Conservation (phyloP, 2,329 filamentous ascomycete genomes). For the Clonostachys chloroleuca region DNA sequence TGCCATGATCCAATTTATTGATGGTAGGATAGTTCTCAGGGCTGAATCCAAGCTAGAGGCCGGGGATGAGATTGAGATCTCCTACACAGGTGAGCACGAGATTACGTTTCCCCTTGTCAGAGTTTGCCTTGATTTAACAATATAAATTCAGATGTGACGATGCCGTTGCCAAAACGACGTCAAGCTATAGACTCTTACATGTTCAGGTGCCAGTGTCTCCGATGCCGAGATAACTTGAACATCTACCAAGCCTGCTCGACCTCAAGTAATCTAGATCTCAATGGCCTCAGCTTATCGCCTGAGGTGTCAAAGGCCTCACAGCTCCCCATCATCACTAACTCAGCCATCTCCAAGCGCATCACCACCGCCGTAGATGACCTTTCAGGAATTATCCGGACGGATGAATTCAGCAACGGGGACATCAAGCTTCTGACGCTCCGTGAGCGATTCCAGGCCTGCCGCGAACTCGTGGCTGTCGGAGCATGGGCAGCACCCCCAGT, state of each 20-base stretch:
- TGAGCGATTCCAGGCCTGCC: constrained; percentile 14
- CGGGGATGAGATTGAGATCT: constrained; percentile 56
- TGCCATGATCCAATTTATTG: constrained; percentile 50
- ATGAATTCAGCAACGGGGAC: neutral
- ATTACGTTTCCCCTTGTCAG: neutral
- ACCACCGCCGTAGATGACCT: neutral
- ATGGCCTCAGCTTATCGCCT: constrained; percentile 37
- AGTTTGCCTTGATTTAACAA: neutral
- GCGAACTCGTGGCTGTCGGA: constrained; percentile 12
- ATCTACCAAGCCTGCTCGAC: constrained; percentile 45
- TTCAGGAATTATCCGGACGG: neutral
- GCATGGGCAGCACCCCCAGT: constrained; percentile 48
- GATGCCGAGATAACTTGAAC: constrained; percentile 46
- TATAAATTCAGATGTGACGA: constrained; percentile 36
- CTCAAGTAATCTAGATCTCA: constrained; percentile 34
- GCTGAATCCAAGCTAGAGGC: constrained; percentile 41
- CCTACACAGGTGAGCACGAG: constrained; percentile 48
- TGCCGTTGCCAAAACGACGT: constrained; percentile 35
- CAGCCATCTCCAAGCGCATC: neutral
- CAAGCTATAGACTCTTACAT: constrained; percentile 41
- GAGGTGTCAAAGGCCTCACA: constrained; percentile 22
- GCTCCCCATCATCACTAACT: too few species aligned
- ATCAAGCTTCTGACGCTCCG: neutral
- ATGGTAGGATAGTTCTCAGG: constrained; percentile 43
- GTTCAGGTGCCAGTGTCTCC: constrained; percentile 45